Percentiles rank a stretch among this genome's conserved stretches.
Conservation (phyloP, 1,284 basidiomycete genomes). For the Pyrrhoderma noxium region DNA sequence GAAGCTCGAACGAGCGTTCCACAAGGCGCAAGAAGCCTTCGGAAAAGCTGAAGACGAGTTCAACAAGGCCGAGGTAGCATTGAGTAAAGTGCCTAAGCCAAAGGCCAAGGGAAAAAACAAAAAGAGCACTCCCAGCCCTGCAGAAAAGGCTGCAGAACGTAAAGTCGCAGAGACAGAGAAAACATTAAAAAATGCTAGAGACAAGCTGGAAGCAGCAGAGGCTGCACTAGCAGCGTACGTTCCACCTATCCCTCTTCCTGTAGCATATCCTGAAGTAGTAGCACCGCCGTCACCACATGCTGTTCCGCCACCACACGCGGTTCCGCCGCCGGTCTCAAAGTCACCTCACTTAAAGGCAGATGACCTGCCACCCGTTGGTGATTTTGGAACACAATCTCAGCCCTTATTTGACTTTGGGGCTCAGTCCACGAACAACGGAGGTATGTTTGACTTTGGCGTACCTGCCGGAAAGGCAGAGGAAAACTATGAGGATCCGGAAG, state of each 20-base stretch:
- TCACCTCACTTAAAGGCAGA: background rate
- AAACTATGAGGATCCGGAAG: background rate
- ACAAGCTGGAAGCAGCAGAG: conserved; percentile 6
- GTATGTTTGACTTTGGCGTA: background rate
- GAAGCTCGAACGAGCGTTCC: conserved; percentile 4
- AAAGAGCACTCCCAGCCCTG: background rate
- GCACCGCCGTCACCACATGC: background rate
- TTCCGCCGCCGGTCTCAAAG: background rate
- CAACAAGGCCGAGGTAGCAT: conserved; percentile 5
- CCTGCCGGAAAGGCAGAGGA: background rate
- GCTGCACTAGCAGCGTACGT: background rate
- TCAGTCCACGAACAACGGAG: background rate
- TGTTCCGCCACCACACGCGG: too few relatives aligned
- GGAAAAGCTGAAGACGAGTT: conserved; percentile 3
- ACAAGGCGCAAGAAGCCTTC: conserved; percentile 1
- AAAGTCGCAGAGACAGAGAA: background rate
- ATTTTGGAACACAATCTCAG: too few relatives aligned
- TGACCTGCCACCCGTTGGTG: too few relatives aligned
- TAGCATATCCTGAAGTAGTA: background rate
- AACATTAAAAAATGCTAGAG: background rate
- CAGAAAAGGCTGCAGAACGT: conserved; percentile 5
- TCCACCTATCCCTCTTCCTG: background rate
- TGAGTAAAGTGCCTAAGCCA: conserved; percentile 3
- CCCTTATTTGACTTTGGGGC: too few relatives aligned
- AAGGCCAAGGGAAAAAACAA: conserved; percentile 4